Conservation (phyloP, 495 filamentous ascomycete genomes). For the Aspergillus homomorphus region DNA sequence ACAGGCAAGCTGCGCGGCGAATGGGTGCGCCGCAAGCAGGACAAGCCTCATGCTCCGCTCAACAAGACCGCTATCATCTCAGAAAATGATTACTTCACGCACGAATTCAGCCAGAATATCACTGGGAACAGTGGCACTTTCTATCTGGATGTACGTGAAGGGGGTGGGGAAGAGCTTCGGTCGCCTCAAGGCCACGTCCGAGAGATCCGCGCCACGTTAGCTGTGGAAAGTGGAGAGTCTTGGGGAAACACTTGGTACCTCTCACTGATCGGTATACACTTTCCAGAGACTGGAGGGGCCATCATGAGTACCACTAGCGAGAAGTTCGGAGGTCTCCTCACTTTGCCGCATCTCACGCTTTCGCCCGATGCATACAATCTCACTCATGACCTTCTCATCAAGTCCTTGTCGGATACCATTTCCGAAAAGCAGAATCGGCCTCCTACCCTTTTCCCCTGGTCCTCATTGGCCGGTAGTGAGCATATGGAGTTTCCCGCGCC, state of each 20-base stretch:
- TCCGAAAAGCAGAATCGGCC: constrained; percentile 52
- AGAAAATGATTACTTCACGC: constrained; percentile 48
- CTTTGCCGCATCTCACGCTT: constrained; percentile 77
- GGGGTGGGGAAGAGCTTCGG: constrained; percentile 34
- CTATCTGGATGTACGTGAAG: constrained; percentile 45
- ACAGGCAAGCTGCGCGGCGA: constrained; percentile 72
- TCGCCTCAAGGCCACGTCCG: constrained; percentile 42
- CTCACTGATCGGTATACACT: constrained; percentile 78
- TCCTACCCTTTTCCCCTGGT: constrained; percentile 58
- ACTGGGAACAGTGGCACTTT: constrained; percentile 54
- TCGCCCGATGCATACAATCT: constrained; percentile 62
- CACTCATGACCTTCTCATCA: constrained; percentile 64
- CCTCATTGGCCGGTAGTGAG: constrained; percentile 56
- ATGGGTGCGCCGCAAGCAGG: constrained; percentile 63
- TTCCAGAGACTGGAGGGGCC: constrained; percentile 68
- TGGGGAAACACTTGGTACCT: constrained; percentile 71
- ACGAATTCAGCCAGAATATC: constrained; percentile 64
- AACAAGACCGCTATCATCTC: constrained; percentile 52
- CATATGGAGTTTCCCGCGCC: constrained; percentile 60
- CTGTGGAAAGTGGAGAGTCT: constrained; percentile 66
- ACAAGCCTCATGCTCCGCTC: constrained; percentile 35
- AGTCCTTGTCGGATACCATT: constrained; percentile 66
- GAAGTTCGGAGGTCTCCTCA: constrained; percentile 87
- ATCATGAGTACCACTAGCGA: constrained; percentile 84
- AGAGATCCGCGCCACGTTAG: constrained; percentile 61